phyloP scores from a whole-genome alignment of 768 basidiomycete genomes.

The Mycena sanguinolenta region DNA sequence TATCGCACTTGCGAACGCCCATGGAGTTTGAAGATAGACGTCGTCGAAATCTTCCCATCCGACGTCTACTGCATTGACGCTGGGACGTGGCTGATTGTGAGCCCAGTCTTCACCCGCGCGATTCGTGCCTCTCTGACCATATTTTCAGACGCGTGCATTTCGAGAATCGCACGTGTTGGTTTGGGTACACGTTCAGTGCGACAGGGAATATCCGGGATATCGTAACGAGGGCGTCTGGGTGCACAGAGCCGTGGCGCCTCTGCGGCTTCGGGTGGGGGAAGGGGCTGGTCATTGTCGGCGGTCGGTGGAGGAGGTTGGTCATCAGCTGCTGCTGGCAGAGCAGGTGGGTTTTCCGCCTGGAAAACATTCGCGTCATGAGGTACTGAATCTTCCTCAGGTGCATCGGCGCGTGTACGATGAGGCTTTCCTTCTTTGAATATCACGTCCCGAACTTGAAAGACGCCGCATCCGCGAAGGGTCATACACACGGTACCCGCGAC shows the following conservation, averaged over 20 bases:
- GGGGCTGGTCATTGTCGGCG: too few species aligned
- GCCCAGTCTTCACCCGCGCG: slow-evolving; percentile 9
- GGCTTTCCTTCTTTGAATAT: not conserved
- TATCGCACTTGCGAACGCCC: not conserved
- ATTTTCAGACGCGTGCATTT: not conserved
- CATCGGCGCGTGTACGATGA: not conserved
- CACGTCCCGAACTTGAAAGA: not conserved
- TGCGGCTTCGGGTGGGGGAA: too few species aligned
- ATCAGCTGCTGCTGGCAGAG: not conserved
- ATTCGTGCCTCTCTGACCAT: not conserved
- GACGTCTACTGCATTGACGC: not conserved
- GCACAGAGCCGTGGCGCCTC: too few species aligned
- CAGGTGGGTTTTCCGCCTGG: not conserved
- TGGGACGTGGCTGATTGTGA: not conserved
- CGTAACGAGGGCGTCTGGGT: too few species aligned
- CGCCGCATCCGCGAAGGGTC: not conserved
- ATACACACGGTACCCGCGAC: not conserved
- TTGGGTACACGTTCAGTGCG: slow-evolving; percentile 8
- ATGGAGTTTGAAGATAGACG: not conserved
- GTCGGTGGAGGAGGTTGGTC: not conserved
- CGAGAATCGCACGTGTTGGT: slow-evolving; percentile 9
- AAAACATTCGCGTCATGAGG: not conserved
- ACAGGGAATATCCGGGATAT: not conserved
- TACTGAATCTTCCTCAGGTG: too few species aligned
- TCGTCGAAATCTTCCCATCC: not conserved